phyloP scores from a whole-genome alignment of 208 protist genomes.

The Trichomonas gallinae region DNA sequence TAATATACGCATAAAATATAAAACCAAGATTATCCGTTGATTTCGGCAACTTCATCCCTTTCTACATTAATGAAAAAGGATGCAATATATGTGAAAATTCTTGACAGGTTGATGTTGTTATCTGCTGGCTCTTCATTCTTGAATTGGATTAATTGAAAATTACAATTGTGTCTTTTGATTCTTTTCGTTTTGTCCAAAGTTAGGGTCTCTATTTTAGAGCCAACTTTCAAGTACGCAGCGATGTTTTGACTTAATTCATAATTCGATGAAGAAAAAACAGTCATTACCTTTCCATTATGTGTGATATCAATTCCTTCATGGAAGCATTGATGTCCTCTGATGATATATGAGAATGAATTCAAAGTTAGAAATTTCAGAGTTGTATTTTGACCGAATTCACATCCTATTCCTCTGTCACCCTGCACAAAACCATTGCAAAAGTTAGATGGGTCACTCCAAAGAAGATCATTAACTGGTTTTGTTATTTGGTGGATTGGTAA shows the following conservation, averaged over 20 bases:
- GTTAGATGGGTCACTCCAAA: neutral
- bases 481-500: neutral
- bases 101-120: neutral
- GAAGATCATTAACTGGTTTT: neutral
- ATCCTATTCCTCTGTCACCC: neutral
- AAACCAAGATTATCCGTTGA: too few species aligned
- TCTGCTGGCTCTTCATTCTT: neutral
- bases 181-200: neutral
- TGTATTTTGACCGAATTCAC: neutral
- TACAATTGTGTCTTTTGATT: neutral
- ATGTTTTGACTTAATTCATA: neutral
- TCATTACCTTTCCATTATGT: neutral
- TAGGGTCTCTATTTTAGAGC: neutral
- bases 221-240: neutral
- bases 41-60: too few species aligned
- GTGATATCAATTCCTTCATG: neutral
- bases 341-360: neutral
- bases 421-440: neutral
- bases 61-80: too few species aligned
- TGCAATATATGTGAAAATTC: too few species aligned
- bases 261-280: conserved; percentile 9
- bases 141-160: neutral
- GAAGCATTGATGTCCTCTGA: neutral
- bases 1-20: too few species aligned
- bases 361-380: neutral